Base-by-base conservation (phyloP, 2,329 filamentous ascomycete genomes). In the Thyridium curvatum region DNA sequence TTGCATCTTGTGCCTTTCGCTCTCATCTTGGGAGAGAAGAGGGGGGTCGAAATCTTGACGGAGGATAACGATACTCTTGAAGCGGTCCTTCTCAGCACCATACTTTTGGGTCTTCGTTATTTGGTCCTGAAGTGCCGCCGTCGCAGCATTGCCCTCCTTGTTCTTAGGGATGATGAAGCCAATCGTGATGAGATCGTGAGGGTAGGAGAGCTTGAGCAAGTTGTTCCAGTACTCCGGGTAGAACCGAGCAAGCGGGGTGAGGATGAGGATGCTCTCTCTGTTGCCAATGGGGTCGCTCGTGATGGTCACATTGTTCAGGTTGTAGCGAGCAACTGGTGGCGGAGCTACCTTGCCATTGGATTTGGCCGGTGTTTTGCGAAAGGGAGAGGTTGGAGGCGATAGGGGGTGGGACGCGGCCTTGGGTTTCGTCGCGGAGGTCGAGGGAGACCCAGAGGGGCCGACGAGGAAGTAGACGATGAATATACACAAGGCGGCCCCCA, bases 141-240 rank as follows among this genome's bases (percentile, higher is more conserved):
- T 93, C 3, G 93, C 93, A 18, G 81, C 72, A 61, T 97, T 94
- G 42, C 93, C 93, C 51, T 96, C 90, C 56, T 84, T 85, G 35
- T 82, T 94, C 67, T 94, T 94, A 38, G 93, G 93, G 18, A 95
- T 82, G 56, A 98, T 97, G 67, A 97, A 98, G 30, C 88, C 93
- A 18, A 98, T 72, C 1, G 88, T 94, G 56, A 98, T 94, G 46
- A 97, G 78, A 43, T 95, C 86, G 65, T 96, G 93, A 3, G 93
- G 93, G 60, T 97, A 98, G 53, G 66, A 75, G 40, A 98, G 74
- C 57, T 79, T 79, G 49, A 90, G 61, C 18, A 98, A 72, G 54
- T 97, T 98, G 60, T 94, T 84, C 91, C 93, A 98, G 69, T 97
- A 98, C 50, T 77, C 82, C 52, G 86, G 82, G 64, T 96, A 97